Evolutionary conservation across 192 early-diverging fungal species (phyloP), one percentile per base, ranked within the genome.

Genomic region (Entrophospora sp.): DNA sequence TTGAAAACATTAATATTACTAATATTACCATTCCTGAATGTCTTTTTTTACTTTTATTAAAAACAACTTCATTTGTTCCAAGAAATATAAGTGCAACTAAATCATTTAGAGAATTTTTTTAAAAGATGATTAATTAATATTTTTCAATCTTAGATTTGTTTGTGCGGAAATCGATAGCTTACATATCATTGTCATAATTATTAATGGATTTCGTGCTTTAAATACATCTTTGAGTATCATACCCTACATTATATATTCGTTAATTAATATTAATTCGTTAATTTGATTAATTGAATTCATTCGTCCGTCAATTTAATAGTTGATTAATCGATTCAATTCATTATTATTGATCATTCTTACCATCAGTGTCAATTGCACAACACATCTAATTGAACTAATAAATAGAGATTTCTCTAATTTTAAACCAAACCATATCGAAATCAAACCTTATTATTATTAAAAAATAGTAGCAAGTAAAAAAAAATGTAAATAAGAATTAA

Each of bases 321-420:
- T n/a, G 18, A 4, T 55, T 1, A 40, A 7, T 30, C 22, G n/a
- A 32, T n/a, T 22, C 37, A 55, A n/a, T 49, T 0, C 24, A 27
- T 3, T 31, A 32, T 2, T 28, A 28, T 71, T 45, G 24, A 71
- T 30, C 8, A 24, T 45, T 6, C 62, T 59, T 77, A 85, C 85
- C 77, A 95, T 84, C 20, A 89, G 53, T 2, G 85, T 84, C 35
- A 95, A 76, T 66, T 95, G 92, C 18, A 87, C 75, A 25, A 92
- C 69, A 67, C 88, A 91, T 20, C 91, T 83, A 51, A 84, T 55
- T 0, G 89, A 77, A 5, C 88, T 77, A 5, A 93, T 72, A 12
- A 89, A 71, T 8, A 95, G 67, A 2, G 82, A 82, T n/a, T 49
- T 70, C 67, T 83, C 83, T 5, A 95, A 64, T 2, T 83, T 80